These are phyloP conservation scores for Coelastrella sp. DNA, from an alignment of 139 green algal genomes.

Conservation along the genomic window DNA sequence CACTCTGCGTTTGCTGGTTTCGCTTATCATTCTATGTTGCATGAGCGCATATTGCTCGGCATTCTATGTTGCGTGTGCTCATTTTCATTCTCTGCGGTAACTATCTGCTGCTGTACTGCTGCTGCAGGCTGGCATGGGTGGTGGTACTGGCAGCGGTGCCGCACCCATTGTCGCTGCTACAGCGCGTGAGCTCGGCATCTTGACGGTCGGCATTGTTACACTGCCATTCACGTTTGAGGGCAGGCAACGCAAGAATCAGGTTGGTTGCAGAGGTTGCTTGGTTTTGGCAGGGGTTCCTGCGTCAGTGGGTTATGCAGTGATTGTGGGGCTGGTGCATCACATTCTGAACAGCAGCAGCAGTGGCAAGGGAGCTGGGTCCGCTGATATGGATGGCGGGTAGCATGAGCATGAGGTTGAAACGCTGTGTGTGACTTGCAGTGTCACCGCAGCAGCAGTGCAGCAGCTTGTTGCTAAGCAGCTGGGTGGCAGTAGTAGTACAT, in stretches of 20 bases:
- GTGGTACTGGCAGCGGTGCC: slow-evolving; percentile 95
- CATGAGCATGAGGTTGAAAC: too few relatives aligned
- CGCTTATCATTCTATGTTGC: too few relatives aligned
- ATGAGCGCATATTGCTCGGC: too few relatives aligned
- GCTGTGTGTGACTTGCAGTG: too few relatives aligned
- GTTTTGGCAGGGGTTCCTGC: too few relatives aligned
- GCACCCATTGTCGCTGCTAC: slow-evolving; percentile 91
- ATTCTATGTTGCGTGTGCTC: not conserved
- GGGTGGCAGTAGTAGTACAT: too few relatives aligned
- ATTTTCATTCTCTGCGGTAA: not conserved
- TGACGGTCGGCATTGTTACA: slow-evolving; percentile 98
- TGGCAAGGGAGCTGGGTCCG: not conserved
- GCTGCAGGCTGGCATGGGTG: slow-evolving; percentile 95
- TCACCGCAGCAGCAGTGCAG: not conserved
- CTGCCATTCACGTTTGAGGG: slow-evolving; percentile 98
- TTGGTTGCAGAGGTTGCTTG: slow-evolving; percentile 11
- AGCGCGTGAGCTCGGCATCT: slow-evolving; percentile 90
- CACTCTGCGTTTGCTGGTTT: too few relatives aligned
- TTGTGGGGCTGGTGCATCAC: too few relatives aligned
- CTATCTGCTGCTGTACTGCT: not conserved
- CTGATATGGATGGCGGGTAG: not conserved
- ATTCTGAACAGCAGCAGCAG: too few relatives aligned
- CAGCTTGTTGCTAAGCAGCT: too few relatives aligned
- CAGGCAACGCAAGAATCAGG: slow-evolving; percentile 84
- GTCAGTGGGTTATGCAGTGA: too few relatives aligned